phyloP scores from a whole-genome alignment of 306 rosid species.

The Quercus bicolor region DNA sequence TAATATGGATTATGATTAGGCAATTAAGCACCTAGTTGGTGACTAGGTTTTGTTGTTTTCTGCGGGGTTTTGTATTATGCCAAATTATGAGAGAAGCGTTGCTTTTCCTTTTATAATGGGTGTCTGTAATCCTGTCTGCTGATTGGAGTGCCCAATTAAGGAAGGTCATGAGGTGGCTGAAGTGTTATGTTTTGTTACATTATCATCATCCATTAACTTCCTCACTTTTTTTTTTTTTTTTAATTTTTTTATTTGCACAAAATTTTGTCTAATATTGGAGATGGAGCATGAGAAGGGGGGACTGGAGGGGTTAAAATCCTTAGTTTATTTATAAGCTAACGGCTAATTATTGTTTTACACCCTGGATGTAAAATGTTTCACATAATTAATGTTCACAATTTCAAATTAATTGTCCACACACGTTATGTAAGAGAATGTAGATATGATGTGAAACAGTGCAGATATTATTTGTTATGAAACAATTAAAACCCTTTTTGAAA shows the following conservation, averaged over 20 bases:
- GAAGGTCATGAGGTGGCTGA: not conserved
- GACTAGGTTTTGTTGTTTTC: slow-evolving; percentile 11
- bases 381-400: too few species aligned
- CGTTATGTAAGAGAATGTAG: too few species aligned
- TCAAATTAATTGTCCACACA: too few species aligned
- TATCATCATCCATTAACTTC: not conserved
- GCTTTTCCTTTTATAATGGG: slow-evolving; percentile 4
- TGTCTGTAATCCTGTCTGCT: slow-evolving; percentile 11
- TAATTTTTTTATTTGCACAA: too few species aligned
- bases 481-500: too few species aligned
- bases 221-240: not conserved
- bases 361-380: too few species aligned
- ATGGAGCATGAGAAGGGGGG: not conserved
- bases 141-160: not conserved
- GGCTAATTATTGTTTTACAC: too few species aligned
- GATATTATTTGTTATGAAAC: too few species aligned
- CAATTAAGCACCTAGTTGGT: not conserved
- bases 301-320: not conserved
- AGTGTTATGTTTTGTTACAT: not conserved
- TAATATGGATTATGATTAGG: slow-evolving; percentile 14
- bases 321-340: not conserved
- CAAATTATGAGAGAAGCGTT: not conserved
- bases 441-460: too few species aligned
- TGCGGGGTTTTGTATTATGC: not conserved
- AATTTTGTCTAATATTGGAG: not conserved